phyloP scores from a whole-genome alignment of 148 eudicot species.

The Pharnaceum exiguum region DNA sequence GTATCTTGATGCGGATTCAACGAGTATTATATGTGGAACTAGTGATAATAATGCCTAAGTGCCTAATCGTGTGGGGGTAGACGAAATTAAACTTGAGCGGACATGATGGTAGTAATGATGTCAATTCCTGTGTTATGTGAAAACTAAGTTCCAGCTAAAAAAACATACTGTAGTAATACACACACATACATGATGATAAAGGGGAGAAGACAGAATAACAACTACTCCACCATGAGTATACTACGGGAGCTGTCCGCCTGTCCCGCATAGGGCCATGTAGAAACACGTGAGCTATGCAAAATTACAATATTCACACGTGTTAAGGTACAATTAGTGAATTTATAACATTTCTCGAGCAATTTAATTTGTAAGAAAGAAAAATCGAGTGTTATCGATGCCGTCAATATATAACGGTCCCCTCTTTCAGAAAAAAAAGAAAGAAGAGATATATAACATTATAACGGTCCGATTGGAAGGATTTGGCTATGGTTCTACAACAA shows the following conservation, averaged over 20 bases:
- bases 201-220: constrained; percentile 18
- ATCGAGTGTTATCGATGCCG: neutral
- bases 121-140: constrained; percentile 14
- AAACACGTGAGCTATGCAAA: constrained; percentile 15
- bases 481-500: neutral
- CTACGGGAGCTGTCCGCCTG: neutral
- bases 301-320: constrained; percentile 13
- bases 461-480: neutral
- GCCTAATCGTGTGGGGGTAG: constrained; percentile 10
- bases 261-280: neutral
- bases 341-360: neutral
- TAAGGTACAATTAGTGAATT: neutral
- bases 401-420: too few species aligned
- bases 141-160: constrained; percentile 24
- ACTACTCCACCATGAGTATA: constrained; percentile 13
- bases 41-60: constrained; percentile 13
- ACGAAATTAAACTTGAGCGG: constrained; percentile 18
- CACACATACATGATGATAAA: neutral
- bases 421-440: too few species aligned
- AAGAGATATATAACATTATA: neutral
- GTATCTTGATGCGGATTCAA: too few species aligned
- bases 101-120: constrained; percentile 24
- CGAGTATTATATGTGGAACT: too few species aligned
- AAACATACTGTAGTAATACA: constrained; percentile 7
- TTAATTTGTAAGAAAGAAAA: neutral